Percentiles rank a stretch among this genome's conserved stretches.
phyloP scores from a whole-genome alignment of 495 filamentous ascomycete genomes.

The Beverwykella pulmonaria region DNA sequence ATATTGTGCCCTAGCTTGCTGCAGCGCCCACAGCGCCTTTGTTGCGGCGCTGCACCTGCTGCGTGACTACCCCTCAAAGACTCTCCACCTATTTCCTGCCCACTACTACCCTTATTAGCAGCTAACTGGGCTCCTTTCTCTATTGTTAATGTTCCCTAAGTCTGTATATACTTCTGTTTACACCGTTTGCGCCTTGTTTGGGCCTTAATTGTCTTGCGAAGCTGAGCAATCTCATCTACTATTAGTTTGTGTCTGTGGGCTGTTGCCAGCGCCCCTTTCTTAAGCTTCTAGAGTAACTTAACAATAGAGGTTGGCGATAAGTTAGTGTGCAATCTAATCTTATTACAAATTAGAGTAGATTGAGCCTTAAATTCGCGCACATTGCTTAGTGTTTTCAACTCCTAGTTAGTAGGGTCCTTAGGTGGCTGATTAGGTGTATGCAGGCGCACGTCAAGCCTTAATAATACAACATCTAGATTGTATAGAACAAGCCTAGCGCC shows the following conservation, averaged over 20 bases:
- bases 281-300: conserved; percentile 10
- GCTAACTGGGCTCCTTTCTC: no score
- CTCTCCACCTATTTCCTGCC: not conserved
- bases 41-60: no score
- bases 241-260: conserved; percentile 3
- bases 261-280: conserved; percentile 19
- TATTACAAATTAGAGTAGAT: conserved; percentile 15
- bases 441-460: conserved; percentile 8
- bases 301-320: conserved; percentile 16
- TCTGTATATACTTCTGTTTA: no score
- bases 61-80: no score
- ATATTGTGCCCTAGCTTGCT: no score
- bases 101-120: not conserved
- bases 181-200: conserved; percentile 11
- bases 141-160: no score
- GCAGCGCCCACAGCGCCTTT: no score
- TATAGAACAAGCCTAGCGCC: no score
- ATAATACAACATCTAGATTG: conserved; percentile 20
- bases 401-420: not conserved
- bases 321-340: conserved; percentile 1
- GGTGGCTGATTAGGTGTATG: conserved; percentile 4
- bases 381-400: conserved; percentile 19
- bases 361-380: conserved; percentile 13
- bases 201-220: conserved; percentile 7
- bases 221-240: conserved; percentile 18